Percentiles rank a stretch among this genome's conserved stretches.
Evolutionary conservation across 768 basidiomycete species (phyloP).

Genomic region (Lanmaoa rubissima): DNA sequence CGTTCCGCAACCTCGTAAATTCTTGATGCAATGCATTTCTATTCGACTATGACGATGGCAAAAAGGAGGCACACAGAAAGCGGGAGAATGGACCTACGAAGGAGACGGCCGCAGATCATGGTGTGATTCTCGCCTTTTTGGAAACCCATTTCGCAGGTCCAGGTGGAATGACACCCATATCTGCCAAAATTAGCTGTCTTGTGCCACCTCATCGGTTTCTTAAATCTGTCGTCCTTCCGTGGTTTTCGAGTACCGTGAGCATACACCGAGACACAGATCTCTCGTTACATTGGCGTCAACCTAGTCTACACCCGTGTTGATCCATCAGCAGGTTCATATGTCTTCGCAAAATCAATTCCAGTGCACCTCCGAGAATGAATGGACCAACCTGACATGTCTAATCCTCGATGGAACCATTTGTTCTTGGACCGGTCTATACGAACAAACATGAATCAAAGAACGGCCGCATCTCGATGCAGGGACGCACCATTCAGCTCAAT

Average conservation of each 20-base stretch:
- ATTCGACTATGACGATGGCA: too few relatives aligned
- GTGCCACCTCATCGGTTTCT: background rate
- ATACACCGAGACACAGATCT: background rate
- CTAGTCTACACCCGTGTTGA: background rate
- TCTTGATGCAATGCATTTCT: too few relatives aligned
- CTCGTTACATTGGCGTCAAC: background rate
- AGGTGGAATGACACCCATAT: background rate
- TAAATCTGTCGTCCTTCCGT: background rate
- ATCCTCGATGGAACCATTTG: background rate
- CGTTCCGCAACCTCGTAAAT: background rate
- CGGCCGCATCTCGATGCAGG: too few relatives aligned
- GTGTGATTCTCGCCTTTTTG: too few relatives aligned
- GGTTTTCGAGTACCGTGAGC: background rate
- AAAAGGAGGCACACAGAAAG: too few relatives aligned
- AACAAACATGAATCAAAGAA: background rate
- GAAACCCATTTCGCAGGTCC: background rate
- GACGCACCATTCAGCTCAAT: background rate
- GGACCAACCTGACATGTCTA: background rate
- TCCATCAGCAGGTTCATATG: background rate
- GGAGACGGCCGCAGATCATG: too few relatives aligned
- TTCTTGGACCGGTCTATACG: background rate
- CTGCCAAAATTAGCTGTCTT: background rate
- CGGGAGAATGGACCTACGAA: too few relatives aligned
- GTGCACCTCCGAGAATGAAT: background rate
- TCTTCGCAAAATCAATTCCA: background rate